Base-by-base conservation (phyloP, 352 stramenopile species). In the Pythium oligandrum region DNA sequence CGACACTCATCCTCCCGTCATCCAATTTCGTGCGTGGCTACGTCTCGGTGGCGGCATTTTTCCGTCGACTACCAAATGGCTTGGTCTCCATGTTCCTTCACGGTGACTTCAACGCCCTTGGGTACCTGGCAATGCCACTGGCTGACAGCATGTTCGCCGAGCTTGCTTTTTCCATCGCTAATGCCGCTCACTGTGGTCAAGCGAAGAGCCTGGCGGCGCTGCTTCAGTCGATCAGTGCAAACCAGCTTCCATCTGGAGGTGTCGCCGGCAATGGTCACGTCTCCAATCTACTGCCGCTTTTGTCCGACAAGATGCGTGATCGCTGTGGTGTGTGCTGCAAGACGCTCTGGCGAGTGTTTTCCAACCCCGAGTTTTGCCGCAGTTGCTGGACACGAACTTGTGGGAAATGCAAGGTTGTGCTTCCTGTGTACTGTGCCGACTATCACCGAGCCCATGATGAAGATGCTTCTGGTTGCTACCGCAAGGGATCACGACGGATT, bases 361-460 rank as follows among this genome's bases (percentile, higher is more conserved):
- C 56, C 40, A 51, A 61, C 1, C 74, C 76, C 10, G 70, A 72
- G 32, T 74, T 66, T 42, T 91, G 81, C 43, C 66, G 81, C 1
- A 71, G 72, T 46, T 91, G 81, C 68, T 88, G 74, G 74, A 73
- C 73, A 39, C 70, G 74, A 9, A 84, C 71, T 12, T 91, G 81
- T 49, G 70, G 81, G 26, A 69, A 64, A 1, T 91, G 81, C 60
- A 74, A 74, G 40, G 74, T 88, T 30, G 83, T 65, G 10, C 77
- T 83, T 49, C 81, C 81, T 0, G 88, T 91, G 51, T 91, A 88
- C 59, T 91, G 81, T 39, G 78, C 75, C 5, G 73, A 91, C 33
- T 76, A 70, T 32, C 78, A 89, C 59, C 51, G 66, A 10, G 60
- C 52, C 31, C 53, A 75, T 33, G 60, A 63, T 40, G 55, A 63